Conservation (phyloP, 495 filamentous ascomycete species). For the Talaromyces thailandensis region DNA sequence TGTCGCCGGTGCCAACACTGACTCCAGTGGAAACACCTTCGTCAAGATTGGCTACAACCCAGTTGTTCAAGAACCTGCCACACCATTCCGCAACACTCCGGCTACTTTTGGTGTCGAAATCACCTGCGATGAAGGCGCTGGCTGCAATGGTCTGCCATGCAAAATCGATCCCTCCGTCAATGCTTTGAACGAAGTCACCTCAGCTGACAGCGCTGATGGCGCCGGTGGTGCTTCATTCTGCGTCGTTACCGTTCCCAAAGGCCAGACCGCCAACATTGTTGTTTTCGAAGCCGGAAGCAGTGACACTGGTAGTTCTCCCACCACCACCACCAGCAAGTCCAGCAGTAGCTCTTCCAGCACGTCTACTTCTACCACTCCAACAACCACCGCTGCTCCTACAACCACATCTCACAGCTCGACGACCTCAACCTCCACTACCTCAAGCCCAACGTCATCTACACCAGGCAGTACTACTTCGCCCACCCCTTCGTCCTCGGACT, state of each 20-base stretch:
- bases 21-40: conserved; percentile 54
- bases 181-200: conserved; percentile 52
- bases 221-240: conserved; percentile 69
- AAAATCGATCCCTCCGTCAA: conserved; percentile 57
- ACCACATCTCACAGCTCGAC: conserved; percentile 8
- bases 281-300: conserved; percentile 41
- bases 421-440: conserved; percentile 16
- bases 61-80: conserved; percentile 52
- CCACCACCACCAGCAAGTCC: conserved; percentile 11
- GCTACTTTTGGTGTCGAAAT: conserved; percentile 65
- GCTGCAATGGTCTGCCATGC: conserved; percentile 69
- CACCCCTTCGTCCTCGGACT: conserved; percentile 14
- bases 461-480: conserved; percentile 14
- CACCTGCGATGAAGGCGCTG: conserved; percentile 49
- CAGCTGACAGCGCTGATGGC: conserved; percentile 38
- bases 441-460: conserved; percentile 18
- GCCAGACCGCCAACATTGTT: conserved; percentile 57
- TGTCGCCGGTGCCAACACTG: conserved; percentile 69
- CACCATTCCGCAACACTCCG: conserved; percentile 46
- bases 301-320: conserved; percentile 8
- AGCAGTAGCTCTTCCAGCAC: conserved; percentile 14
- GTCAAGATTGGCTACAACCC: conserved; percentile 78
- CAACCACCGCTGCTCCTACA: conserved; percentile 10
- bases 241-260: conserved; percentile 67
- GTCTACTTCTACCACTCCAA: conserved; percentile 11